Conservation (phyloP, 805 yeast genomes). For the Ogataea wickerhamii region DNA sequence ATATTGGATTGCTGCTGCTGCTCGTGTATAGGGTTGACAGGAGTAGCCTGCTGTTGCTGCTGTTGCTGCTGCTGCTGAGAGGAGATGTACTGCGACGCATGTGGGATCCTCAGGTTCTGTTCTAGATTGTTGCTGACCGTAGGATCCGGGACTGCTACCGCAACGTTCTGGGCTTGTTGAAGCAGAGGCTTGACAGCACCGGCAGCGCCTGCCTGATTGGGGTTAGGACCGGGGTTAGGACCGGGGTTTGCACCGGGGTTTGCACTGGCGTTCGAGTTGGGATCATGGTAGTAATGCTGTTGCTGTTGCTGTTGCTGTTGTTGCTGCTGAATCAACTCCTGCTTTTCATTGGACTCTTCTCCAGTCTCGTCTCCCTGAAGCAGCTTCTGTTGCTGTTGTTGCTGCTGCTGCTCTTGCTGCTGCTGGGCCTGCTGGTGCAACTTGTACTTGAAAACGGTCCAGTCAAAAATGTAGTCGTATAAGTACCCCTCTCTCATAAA, state of each 20-base stretch:
- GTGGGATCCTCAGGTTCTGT: constrained; percentile 8
- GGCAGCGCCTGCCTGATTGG: not conserved
- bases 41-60: constrained; percentile 19
- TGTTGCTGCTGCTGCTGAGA: constrained; percentile 15
- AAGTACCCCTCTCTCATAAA: constrained; percentile 83
- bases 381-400: constrained; percentile 22
- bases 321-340: constrained; percentile 9
- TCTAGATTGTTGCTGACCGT: constrained; percentile 9
- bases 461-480: constrained; percentile 93
- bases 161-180: constrained; percentile 31
- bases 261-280: constrained; percentile 9
- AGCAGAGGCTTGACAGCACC: constrained; percentile 25
- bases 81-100: constrained; percentile 11
- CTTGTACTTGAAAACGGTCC: constrained; percentile 86
- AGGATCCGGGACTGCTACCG: constrained; percentile 32
- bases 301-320: constrained; percentile 15
- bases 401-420: constrained; percentile 31
- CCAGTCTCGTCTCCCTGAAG: constrained; percentile 16
- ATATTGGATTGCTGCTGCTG: constrained; percentile 19
- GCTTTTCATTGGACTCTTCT: constrained; percentile 18
- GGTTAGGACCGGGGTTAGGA: not conserved
- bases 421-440: constrained; percentile 49
- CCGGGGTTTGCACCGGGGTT: constrained; percentile 4
- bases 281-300: constrained; percentile 19
- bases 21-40: constrained; percentile 13